phyloP scores from a whole-genome alignment of 2,329 filamentous ascomycete species.

The Colletotrichum plurivorum region DNA sequence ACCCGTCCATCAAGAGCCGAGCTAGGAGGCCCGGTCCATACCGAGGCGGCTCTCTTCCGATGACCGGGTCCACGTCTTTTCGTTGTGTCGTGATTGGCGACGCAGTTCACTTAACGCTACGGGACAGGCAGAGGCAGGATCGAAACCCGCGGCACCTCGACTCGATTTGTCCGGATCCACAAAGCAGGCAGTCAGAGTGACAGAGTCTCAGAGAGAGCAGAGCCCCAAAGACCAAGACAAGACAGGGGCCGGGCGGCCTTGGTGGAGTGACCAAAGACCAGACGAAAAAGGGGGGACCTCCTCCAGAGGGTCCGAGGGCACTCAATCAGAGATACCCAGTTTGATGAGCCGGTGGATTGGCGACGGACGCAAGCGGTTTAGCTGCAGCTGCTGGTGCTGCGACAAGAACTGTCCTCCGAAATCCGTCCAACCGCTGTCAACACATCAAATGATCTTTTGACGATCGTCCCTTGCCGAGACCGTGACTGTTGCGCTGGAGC shows the following conservation, averaged over 20 bases:
- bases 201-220: not conserved
- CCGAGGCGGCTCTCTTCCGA: constrained; percentile 3
- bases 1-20: too few species aligned
- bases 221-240: constrained; percentile 5
- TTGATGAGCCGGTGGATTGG: constrained; percentile 37
- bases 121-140: too few species aligned
- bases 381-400: constrained; percentile 25
- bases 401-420: constrained; percentile 31
- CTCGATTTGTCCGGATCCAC: too few species aligned
- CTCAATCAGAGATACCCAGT: constrained; percentile 29
- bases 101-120: not conserved
- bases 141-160: too few species aligned
- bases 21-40: too few species aligned
- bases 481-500: constrained; percentile 28
- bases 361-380: constrained; percentile 33
- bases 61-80: constrained; percentile 13
- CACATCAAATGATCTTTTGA: constrained; percentile 37
- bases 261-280: not conserved
- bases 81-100: constrained; percentile 5
- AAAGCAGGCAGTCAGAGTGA: too few species aligned
- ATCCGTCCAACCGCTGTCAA: constrained; percentile 34
- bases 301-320: constrained; percentile 26
- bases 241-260: too few species aligned
- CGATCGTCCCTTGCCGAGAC: constrained; percentile 35
- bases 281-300: not conserved